These are phyloP conservation scores for Tetradesmus obliquus DNA, from an alignment of 139 green algal species.

Conservation along the genomic window DNA sequence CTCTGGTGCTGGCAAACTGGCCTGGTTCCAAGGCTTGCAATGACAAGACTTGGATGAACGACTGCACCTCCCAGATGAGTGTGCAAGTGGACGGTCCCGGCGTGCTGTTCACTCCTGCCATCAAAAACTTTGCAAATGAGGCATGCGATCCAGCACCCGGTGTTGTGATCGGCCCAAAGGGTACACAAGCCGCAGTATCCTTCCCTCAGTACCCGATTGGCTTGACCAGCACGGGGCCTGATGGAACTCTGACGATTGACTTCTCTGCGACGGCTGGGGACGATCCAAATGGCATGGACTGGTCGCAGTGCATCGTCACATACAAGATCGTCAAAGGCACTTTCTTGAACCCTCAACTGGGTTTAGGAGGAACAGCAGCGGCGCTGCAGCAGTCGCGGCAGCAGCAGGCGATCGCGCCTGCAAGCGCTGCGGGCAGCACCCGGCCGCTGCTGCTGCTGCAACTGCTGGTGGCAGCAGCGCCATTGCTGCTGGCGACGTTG, in stretches of 20 bases:
- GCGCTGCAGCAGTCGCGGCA: neutral
- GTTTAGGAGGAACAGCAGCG: neutral
- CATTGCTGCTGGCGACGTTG: neutral
- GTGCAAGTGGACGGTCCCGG: constrained; percentile 22
- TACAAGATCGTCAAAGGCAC: constrained; percentile 47
- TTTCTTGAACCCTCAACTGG: constrained; percentile 40
- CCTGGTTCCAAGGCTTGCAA: constrained; percentile 45
- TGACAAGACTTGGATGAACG: constrained; percentile 49
- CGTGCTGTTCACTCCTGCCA: constrained; percentile 24
- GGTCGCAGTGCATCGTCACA: constrained; percentile 36
- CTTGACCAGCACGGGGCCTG: constrained; percentile 38
- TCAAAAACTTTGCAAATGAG: neutral
- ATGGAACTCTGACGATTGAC: constrained; percentile 39
- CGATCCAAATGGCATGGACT: constrained; percentile 45
- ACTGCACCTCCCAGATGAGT: constrained; percentile 45
- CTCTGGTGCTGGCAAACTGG: constrained; percentile 26
- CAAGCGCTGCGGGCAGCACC: neutral
- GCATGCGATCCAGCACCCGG: constrained; percentile 14
- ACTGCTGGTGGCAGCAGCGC: neutral
- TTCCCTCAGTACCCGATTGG: constrained; percentile 50
- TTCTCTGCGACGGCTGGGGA: constrained; percentile 24
- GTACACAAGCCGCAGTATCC: constrained; percentile 23
- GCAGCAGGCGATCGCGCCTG: neutral
- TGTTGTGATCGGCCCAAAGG: constrained; percentile 28
- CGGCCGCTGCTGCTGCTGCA: neutral